Conservation (phyloP, 306 rosid species). For the Acacia melanoxylon region DNA sequence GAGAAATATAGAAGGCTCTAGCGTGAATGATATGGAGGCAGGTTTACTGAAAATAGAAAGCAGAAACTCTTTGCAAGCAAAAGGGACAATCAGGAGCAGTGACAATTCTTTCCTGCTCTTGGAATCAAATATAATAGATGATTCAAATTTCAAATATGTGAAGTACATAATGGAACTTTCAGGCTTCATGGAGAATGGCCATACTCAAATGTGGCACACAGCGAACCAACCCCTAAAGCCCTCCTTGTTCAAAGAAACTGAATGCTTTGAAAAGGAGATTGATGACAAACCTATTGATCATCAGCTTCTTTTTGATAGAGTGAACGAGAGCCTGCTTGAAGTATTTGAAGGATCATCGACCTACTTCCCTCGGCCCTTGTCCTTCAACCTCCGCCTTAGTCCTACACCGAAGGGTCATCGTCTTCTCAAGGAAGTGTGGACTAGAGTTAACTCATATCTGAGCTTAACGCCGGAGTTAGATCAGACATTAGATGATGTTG, state of each 20-base stretch:
- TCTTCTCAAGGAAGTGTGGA: slow-evolving; percentile 62
- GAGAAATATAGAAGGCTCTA: slow-evolving; percentile 6
- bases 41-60: slow-evolving; percentile 26
- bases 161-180: slow-evolving; percentile 61
- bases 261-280: slow-evolving; percentile 33
- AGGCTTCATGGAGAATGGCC: slow-evolving; percentile 53
- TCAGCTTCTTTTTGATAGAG: slow-evolving; percentile 64
- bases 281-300: slow-evolving; percentile 36
- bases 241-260: slow-evolving; percentile 50
- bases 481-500: slow-evolving; percentile 72
- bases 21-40: slow-evolving; percentile 31
- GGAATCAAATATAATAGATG: slow-evolving; percentile 27
- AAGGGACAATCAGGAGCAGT: slow-evolving; percentile 25
- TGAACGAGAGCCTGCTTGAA: slow-evolving; percentile 59
- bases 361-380: slow-evolving; percentile 60
- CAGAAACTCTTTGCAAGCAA: slow-evolving; percentile 17
- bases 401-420: slow-evolving; percentile 55
- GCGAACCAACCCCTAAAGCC: slow-evolving; percentile 58
- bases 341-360: slow-evolving; percentile 57
- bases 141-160: slow-evolving; percentile 59
- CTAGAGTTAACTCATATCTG: slow-evolving; percentile 37
- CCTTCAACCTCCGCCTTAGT: slow-evolving; percentile 44
- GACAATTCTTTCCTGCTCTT: slow-evolving; percentile 18
- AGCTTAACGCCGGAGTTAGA: slow-evolving; percentile 79
- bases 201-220: slow-evolving; percentile 43